These are phyloP conservation scores for Phaeosphaeriaceae sp. DNA, from an alignment of 2,329 filamentous ascomycete species.

Conservation along the genomic window DNA sequence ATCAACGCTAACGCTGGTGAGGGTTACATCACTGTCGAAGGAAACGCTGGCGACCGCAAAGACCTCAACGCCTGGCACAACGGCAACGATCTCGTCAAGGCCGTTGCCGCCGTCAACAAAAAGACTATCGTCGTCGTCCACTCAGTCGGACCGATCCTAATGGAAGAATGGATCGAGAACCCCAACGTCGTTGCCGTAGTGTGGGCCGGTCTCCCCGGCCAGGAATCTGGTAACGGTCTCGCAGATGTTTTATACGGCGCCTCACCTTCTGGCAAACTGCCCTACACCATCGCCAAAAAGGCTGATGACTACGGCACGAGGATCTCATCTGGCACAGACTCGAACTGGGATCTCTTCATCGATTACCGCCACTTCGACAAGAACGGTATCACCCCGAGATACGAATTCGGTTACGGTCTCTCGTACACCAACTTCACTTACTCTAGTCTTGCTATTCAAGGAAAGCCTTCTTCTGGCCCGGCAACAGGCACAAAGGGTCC, in stretches of 20 bases:
- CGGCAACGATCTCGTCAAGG: constrained; percentile 50
- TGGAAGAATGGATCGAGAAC: constrained; percentile 46
- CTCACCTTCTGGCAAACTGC: constrained; percentile 62
- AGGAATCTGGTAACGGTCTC: constrained; percentile 53
- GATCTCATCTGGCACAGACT: constrained; percentile 23
- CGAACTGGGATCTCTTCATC: constrained; percentile 52
- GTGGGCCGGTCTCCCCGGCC: constrained; percentile 48
- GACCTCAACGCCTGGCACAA: constrained; percentile 57
- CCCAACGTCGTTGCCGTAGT: constrained; percentile 49
- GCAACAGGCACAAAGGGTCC: constrained; percentile 32
- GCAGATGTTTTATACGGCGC: constrained; percentile 55
- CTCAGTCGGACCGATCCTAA: constrained; percentile 45
- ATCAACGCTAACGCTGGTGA: constrained; percentile 58
- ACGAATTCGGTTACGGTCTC: constrained; percentile 55
- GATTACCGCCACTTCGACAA: constrained; percentile 55
- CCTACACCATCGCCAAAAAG: constrained; percentile 54
- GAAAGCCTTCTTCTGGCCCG: constrained; percentile 29
- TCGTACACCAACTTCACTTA: constrained; percentile 54
- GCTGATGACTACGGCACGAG: constrained; percentile 40
- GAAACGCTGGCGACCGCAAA: constrained; percentile 55
- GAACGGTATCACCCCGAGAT: constrained; percentile 49
- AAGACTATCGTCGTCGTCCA: constrained; percentile 49
- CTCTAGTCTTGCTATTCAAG: constrained; percentile 36
- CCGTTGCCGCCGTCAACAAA: constrained; percentile 46
- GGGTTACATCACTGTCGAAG: constrained; percentile 56